Evolutionary conservation across 2,329 filamentous ascomycete genomes (phyloP), one percentile per base, ranked within the genome.

Genomic region (Trichophyton benhamiae): DNA sequence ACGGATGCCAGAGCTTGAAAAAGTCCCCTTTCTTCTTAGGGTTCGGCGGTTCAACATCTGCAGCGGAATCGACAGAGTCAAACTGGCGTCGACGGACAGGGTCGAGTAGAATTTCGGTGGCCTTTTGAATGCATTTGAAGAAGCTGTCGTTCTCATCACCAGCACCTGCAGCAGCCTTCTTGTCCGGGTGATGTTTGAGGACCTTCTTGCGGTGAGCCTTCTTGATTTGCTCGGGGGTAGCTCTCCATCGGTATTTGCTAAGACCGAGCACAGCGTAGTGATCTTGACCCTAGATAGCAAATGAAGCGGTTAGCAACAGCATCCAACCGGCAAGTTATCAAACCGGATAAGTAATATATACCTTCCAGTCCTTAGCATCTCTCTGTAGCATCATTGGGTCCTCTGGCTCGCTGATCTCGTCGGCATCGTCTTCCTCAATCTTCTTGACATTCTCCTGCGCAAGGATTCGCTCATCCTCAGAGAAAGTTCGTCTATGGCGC

Each of bases 101-200:
- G 79, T 99, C 94, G 61, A 90, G 83, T 17, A 99, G 87, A 59
- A 97, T 83, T 71, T 99, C 94, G 69, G 88, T 92, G 62, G 94
- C 94, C 78, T 96, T 96, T 76, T 99, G 95, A 76, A 99, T 99
- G 78, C 95, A 99, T 83, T 99, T 99, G 87, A 99, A 99, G 82
- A 99, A 99, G 75, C 88, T 89, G 76, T 99, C 94, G 77, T 96
- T 77, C 69, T 79, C 92, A 71, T 97, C 91, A 68, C 84, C 83
- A 70, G 84, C 83, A 64, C 94, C 94, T 57, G 87, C 83, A 30
- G 94, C 94, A 15, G 95, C 94, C 80, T 95, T 95, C 87, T 99
- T 99, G 77, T 99, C 94, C 65, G 94, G 94, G 77, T 99, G 94
- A 77, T 99, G 94, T 79, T 91, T 92, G 67, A 99, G 87, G 67